These are phyloP conservation scores for Cantharellus anzutake DNA, from an alignment of 768 basidiomycete genomes.

Conservation along the genomic window DNA sequence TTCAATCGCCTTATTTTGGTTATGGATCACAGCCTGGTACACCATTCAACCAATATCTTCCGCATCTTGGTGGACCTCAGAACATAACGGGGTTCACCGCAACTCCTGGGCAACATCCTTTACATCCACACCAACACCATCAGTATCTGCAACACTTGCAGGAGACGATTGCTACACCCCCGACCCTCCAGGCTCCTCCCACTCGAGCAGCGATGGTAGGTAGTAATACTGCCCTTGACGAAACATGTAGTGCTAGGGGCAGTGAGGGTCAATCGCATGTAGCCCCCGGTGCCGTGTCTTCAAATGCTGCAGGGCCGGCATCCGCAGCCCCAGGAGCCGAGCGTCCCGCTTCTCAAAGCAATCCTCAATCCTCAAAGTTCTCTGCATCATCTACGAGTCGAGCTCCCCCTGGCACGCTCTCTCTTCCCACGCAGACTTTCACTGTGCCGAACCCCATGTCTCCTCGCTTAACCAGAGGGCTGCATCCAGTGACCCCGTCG, in stretches of 20 bases:
- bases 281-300: too few relatives aligned
- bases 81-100: neutral
- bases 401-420: conserved; percentile 4
- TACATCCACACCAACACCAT: neutral
- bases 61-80: neutral
- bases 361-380: neutral
- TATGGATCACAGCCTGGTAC: conserved; percentile 2
- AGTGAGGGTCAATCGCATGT: too few relatives aligned
- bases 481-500: conserved; percentile 24
- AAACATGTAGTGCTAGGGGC: too few relatives aligned
- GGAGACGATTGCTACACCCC: neutral
- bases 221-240: too few relatives aligned
- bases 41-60: conserved; percentile 3
- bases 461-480: conserved; percentile 12
- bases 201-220: too few relatives aligned
- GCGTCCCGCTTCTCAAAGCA: too few relatives aligned
- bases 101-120: neutral
- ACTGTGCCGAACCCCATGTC: conserved; percentile 2
- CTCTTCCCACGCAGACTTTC: conserved; percentile 4
- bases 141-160: neutral
- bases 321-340: too few relatives aligned
- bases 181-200: neutral
- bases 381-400: neutral
- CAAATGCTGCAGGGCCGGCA: too few relatives aligned
- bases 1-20: neutral